Evolutionary conservation across 768 basidiomycete species (phyloP).

Genomic region (Phaeotremella fagi): DNA sequence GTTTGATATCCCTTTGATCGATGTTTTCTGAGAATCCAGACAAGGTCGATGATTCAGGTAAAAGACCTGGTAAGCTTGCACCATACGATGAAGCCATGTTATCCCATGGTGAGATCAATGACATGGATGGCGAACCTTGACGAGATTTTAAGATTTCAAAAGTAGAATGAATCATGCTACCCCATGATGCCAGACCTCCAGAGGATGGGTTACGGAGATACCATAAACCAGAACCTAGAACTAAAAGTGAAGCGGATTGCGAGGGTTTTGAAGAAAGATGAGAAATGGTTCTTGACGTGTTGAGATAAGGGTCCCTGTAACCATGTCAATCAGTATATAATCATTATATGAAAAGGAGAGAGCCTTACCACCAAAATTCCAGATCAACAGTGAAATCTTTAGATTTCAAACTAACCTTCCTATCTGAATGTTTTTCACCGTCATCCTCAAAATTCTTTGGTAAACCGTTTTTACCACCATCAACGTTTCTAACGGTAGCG

Average conservation of each 20-base stretch:
- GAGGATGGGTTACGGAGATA: slow-evolving; percentile 73
- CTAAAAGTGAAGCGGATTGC: slow-evolving; percentile 59
- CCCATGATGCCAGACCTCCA: slow-evolving; percentile 75
- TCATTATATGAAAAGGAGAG: neutral
- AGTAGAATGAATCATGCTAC: slow-evolving; percentile 64
- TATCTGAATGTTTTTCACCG: slow-evolving; percentile 65
- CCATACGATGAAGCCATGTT: slow-evolving; percentile 27
- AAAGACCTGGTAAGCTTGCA: slow-evolving; percentile 18
- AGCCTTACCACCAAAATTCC: slow-evolving; percentile 46
- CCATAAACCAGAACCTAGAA: slow-evolving; percentile 84
- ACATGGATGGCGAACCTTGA: slow-evolving; percentile 37
- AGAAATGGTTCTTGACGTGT: slow-evolving; percentile 57
- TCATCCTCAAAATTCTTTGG: slow-evolving; percentile 54
- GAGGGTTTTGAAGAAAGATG: slow-evolving; percentile 49
- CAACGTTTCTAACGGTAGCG: slow-evolving; percentile 61
- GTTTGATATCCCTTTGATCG: neutral
- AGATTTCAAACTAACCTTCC: slow-evolving; percentile 20
- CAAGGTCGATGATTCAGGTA: slow-evolving; percentile 7
- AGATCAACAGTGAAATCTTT: slow-evolving; percentile 20
- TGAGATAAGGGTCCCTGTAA: slow-evolving; percentile 77
- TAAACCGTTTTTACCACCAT: slow-evolving; percentile 52
- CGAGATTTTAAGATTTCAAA: slow-evolving; percentile 51
- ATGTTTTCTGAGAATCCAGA: neutral
- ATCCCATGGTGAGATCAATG: slow-evolving; percentile 38
- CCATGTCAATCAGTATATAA: slow-evolving; percentile 2